Base-by-base conservation (phyloP, 345 rosid genomes). In the Eucalyptus leucophloia region DNA sequence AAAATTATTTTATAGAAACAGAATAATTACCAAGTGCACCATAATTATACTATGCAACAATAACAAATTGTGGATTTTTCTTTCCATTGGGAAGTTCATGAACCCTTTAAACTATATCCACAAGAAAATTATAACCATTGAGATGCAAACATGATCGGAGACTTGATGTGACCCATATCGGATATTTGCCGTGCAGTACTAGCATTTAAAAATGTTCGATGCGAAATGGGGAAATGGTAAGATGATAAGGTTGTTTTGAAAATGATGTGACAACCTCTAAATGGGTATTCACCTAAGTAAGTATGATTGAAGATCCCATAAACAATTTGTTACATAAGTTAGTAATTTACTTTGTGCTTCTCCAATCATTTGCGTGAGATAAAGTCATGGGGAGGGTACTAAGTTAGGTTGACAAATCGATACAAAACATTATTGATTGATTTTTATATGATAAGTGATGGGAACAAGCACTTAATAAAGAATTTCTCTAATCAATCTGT, bases 21-120 rank as follows among this genome's bases (percentile, higher is more conserved):
- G 0, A 53, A 53, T 53, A 1, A 0, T 21, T 53, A 53, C 2
- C 24, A 21, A 53, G 4, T 1, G 1, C 1, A 8, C 11, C 0
- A 0, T 53, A 53, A 4, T 53, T 53, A 53, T 53, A 53, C 58
- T 53, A 8, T 19, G 58, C 26, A 21, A 53, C 4, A 53, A 0
- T 21, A 21, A 53, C 11, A 21, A 53, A 21, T 53, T 53, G 2
- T 53, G 58, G 58, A 53, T 10, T 56, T 56, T 56, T 56, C 6
- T 56, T 56, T 56, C 9, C 30, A 56, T 56, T 56, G 30, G 62
- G 69, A 62, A 62, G 32, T 62, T 62, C 32, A 12, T 62, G 32
- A 30, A 28, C 7, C 17, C 9, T 62, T 62, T 28, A 28, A 7
- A 62, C 69, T 30, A 12, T 28, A 28, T 28, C 9, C 32, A 12